Evolutionary conservation across 2,329 filamentous ascomycete genomes (phyloP).

Genomic region (Xylariaceae sp.): DNA sequence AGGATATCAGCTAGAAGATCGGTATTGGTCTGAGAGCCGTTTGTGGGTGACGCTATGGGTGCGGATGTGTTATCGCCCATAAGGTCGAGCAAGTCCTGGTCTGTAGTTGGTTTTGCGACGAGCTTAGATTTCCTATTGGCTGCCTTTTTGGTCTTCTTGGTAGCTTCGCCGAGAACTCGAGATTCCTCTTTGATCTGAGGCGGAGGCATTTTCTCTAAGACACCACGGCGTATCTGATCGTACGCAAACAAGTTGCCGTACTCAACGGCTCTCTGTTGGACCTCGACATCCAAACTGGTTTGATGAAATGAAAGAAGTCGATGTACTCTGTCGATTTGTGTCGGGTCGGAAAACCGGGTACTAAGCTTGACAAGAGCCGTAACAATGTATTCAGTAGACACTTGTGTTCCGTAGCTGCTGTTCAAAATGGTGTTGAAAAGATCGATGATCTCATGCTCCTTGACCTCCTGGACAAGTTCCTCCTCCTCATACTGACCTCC

Average conservation of each 20-base stretch:
- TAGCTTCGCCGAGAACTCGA: slow-evolving; percentile 78
- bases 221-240: slow-evolving; percentile 81
- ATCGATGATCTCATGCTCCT: slow-evolving; percentile 86
- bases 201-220: slow-evolving; percentile 95
- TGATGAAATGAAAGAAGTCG: slow-evolving; percentile 73
- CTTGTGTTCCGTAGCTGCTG: slow-evolving; percentile 89
- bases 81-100: slow-evolving; percentile 88
- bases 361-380: slow-evolving; percentile 94
- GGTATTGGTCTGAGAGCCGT: slow-evolving; percentile 63
- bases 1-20: slow-evolving; percentile 91
- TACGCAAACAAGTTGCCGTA: slow-evolving; percentile 92
- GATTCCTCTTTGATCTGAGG: slow-evolving; percentile 97
- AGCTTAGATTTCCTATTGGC: slow-evolving; percentile 69
- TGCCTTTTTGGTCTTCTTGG: slow-evolving; percentile 62
- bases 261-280: slow-evolving; percentile 93
- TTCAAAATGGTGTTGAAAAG: slow-evolving; percentile 89
- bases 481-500: slow-evolving; percentile 93
- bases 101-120: slow-evolving; percentile 69
- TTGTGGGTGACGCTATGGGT: slow-evolving; percentile 54
- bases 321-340: slow-evolving; percentile 83
- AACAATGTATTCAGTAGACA: slow-evolving; percentile 91
- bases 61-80: slow-evolving; percentile 73
- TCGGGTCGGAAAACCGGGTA: slow-evolving; percentile 74
- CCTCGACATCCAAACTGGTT: slow-evolving; percentile 87
- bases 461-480: slow-evolving; percentile 75